phyloP scores from a whole-genome alignment of 164 flowering plant species.

The Cinnamomum micranthum region DNA sequence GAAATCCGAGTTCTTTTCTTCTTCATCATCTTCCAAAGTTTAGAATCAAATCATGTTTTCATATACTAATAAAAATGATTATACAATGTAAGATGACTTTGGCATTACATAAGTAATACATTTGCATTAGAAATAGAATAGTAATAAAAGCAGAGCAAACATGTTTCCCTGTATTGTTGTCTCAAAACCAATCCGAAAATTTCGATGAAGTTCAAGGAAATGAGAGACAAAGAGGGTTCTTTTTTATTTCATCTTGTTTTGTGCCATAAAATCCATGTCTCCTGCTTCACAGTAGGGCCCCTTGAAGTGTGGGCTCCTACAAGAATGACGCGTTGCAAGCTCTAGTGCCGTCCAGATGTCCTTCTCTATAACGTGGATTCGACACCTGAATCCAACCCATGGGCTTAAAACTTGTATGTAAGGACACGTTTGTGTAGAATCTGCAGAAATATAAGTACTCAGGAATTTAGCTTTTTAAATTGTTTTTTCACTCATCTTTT shows the following conservation, averaged over 20 bases:
- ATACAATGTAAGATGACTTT: not conserved
- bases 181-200: not conserved
- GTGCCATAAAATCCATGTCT: not conserved
- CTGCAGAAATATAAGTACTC: too few relatives aligned
- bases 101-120: not conserved
- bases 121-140: too few relatives aligned
- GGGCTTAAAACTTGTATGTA: too few relatives aligned
- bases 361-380: not conserved
- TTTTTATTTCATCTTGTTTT: not conserved
- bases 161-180: slow-evolving; percentile 1
- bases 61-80: not conserved
- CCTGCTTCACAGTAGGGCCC: not conserved
- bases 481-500: too few relatives aligned
- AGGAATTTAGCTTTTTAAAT: too few relatives aligned
- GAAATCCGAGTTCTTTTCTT: not conserved
- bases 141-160: not conserved
- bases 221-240: not conserved
- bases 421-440: too few relatives aligned
- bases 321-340: not conserved
- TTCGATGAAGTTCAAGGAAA: slow-evolving; percentile 1
- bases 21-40: not conserved
- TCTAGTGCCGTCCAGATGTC: not conserved
- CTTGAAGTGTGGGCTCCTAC: not conserved
- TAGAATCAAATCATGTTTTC: not conserved
- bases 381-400: too few relatives aligned